Conservation (phyloP, 2,329 filamentous ascomycete genomes). For the Pseudogymnoascus sp. region DNA sequence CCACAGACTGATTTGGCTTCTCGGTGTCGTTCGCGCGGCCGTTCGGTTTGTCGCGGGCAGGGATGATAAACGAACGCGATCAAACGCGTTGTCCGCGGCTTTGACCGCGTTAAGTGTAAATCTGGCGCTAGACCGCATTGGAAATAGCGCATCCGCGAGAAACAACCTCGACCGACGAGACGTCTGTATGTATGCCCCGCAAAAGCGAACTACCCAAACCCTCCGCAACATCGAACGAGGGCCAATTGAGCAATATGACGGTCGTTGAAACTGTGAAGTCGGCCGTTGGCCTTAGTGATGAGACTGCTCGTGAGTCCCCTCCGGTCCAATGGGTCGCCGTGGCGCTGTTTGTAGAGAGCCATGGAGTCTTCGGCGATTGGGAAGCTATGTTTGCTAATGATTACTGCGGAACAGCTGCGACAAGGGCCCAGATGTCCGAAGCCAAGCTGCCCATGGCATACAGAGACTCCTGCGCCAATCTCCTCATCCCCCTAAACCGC, state of each 20-base stretch:
- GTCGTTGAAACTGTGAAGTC: constrained; percentile 39
- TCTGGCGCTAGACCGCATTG: not conserved
- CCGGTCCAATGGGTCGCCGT: constrained; percentile 3
- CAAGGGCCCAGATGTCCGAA: constrained; percentile 87
- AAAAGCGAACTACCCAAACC: constrained; percentile 7
- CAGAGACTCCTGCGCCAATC: constrained; percentile 89
- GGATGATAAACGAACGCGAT: constrained; percentile 5
- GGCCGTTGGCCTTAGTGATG: constrained; percentile 35
- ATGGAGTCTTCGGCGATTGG: constrained; percentile 6
- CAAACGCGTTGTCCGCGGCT: constrained; percentile 2
- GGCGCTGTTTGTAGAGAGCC: constrained; percentile 27
- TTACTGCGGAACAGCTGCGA: constrained; percentile 49
- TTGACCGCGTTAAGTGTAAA: constrained; percentile 7
- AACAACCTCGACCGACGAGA: constrained; percentile 6
- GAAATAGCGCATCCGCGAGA: not conserved
- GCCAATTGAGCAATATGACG: constrained; percentile 31
- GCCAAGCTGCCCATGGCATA: constrained; percentile 82
- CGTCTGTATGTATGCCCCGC: not conserved
- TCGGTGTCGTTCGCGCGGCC: not conserved
- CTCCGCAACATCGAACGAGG: constrained; percentile 4
- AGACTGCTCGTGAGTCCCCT: constrained; percentile 18
- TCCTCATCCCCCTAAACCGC: constrained; percentile 90
- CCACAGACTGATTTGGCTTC: not conserved
- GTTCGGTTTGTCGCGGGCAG: constrained; percentile 5
- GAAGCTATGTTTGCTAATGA: constrained; percentile 12